Conservation (phyloP, 805 yeast species). For the Ogataea methylovora region DNA sequence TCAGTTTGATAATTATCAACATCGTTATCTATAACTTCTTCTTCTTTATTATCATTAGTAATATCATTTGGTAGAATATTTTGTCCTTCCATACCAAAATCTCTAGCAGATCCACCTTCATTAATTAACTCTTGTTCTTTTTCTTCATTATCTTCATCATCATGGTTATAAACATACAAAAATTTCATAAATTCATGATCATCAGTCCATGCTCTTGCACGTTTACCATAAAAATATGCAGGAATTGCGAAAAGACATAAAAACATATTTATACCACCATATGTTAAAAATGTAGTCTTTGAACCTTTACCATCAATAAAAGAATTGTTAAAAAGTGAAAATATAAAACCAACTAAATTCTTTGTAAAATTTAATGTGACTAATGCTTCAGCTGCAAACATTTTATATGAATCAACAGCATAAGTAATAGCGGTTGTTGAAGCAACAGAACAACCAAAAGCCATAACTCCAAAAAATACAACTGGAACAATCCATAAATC, state of each 20-base stretch:
- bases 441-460: conserved; percentile 55
- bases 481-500: conserved; percentile 54
- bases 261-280: conserved; percentile 43
- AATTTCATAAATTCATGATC: conserved; percentile 31
- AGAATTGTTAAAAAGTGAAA: conserved; percentile 47
- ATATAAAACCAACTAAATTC: conserved; percentile 47
- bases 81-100: background rate
- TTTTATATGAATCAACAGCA: conserved; percentile 48
- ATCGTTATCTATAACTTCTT: too few species aligned
- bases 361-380: conserved; percentile 50
- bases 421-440: conserved; percentile 56
- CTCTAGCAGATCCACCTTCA: background rate
- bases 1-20: too few species aligned
- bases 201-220: conserved; percentile 44
- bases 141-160: background rate
- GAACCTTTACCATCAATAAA: conserved; percentile 35
- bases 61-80: too few species aligned
- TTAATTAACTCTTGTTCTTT: background rate
- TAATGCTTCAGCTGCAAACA: conserved; percentile 51
- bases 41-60: too few species aligned
- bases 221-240: conserved; percentile 48
- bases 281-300: conserved; percentile 40
- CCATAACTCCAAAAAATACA: conserved; percentile 44
- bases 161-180: conserved; percentile 21
- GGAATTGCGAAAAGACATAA: conserved; percentile 43